These are phyloP conservation scores for Penicillium sp. DNA, from an alignment of 2,329 filamentous ascomycete genomes.

Conservation along the genomic window DNA sequence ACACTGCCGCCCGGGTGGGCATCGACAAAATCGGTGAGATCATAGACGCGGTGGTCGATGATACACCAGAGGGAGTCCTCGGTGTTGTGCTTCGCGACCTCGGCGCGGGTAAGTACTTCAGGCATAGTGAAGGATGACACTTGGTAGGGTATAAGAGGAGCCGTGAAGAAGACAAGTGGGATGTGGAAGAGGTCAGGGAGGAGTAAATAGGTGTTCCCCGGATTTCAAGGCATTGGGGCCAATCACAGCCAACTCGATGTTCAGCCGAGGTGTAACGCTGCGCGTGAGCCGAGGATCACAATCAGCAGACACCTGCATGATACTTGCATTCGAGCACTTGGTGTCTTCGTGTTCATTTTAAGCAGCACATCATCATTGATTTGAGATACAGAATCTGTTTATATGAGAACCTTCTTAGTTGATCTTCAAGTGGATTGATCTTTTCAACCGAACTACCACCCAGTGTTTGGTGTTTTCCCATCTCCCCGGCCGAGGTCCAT, in stretches of 20 bases:
- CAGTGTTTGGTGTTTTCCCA: too few species aligned
- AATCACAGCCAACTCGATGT: conserved; percentile 18
- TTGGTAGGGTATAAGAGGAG: background rate
- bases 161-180: background rate
- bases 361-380: too few species aligned
- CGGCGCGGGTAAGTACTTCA: conserved; percentile 50
- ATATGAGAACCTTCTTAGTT: too few species aligned
- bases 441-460: too few species aligned
- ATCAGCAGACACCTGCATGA: background rate
- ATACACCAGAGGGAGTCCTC: conserved; percentile 81
- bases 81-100: conserved; percentile 76
- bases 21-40: conserved; percentile 82
- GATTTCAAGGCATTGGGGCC: conserved; percentile 11
- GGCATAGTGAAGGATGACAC: conserved; percentile 17
- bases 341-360: too few species aligned
- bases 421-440: too few species aligned
- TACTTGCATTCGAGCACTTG: too few species aligned
- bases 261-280: conserved; percentile 18
- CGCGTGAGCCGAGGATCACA: conserved; percentile 10
- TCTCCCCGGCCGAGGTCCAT: background rate
- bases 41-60: conserved; percentile 85
- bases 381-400: too few species aligned
- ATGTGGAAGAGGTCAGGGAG: background rate
- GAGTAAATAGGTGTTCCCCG: conserved; percentile 14
- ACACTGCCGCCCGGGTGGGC: conserved; percentile 82